Evolutionary conservation across 208 protist species (phyloP).

Genomic region (Trypanosoma vivax): DNA sequence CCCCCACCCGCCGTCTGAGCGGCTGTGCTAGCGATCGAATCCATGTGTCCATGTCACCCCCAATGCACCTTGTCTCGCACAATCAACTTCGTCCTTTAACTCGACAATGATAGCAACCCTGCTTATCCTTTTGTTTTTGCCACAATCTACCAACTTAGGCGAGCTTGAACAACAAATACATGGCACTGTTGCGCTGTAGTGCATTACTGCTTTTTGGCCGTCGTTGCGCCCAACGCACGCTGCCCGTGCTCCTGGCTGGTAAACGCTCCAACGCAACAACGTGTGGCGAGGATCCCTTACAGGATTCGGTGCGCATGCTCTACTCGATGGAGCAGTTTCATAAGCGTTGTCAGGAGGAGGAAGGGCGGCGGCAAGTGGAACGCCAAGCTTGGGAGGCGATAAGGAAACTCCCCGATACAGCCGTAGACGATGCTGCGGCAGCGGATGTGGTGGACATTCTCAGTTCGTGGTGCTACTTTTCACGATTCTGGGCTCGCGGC

Average conservation of each 20-base stretch:
- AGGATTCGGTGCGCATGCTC: constrained; percentile 4
- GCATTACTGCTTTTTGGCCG: too few species aligned
- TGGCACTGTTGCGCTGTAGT: neutral
- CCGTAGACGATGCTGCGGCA: constrained; percentile 23
- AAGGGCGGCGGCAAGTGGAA: constrained; percentile 13
- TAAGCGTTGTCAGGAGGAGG: neutral
- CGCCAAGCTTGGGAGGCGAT: constrained; percentile 51
- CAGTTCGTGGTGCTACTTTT: constrained; percentile 56
- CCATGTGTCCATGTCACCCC: too few species aligned
- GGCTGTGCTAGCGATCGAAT: too few species aligned
- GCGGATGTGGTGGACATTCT: constrained; percentile 50
- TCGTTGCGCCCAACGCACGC: too few species aligned
- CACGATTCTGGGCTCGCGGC: constrained; percentile 41
- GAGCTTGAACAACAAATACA: too few species aligned
- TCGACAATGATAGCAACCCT: too few species aligned
- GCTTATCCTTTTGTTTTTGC: too few species aligned
- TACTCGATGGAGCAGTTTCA: constrained; percentile 24
- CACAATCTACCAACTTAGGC: too few species aligned
- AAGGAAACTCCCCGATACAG: constrained; percentile 29
- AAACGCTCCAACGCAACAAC: neutral
- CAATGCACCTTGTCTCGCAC: too few species aligned
- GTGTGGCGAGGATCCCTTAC: neutral
- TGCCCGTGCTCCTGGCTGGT: neutral
- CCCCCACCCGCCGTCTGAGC: too few species aligned
- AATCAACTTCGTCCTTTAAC: too few species aligned